phyloP scores from a whole-genome alignment of 148 eudicot species.

The Cornus suecica region DNA sequence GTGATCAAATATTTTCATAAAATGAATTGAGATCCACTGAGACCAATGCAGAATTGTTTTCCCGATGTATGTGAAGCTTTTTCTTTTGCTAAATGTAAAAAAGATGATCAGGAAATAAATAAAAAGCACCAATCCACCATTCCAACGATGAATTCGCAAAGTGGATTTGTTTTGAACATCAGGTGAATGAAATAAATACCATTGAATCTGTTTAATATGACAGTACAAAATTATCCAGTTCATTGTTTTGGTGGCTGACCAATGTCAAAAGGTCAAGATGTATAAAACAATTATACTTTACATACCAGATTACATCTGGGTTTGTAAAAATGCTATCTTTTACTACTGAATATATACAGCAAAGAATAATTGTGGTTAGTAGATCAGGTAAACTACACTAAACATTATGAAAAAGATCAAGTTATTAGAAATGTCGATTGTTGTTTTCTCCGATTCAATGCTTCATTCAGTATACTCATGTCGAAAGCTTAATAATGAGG shows the following conservation, averaged over 20 bases:
- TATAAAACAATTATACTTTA: background rate
- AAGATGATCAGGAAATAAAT: too few species aligned
- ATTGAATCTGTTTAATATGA: background rate
- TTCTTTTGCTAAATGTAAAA: too few species aligned
- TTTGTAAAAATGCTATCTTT: background rate
- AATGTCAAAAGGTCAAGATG: background rate
- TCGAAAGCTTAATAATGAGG: background rate
- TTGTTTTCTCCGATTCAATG: background rate
- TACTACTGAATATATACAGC: background rate
- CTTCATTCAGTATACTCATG: slow-evolving; percentile 12
- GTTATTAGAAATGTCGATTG: slow-evolving; percentile 11
- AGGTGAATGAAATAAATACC: too few species aligned
- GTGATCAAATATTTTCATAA: too few species aligned
- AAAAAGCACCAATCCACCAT: too few species aligned
- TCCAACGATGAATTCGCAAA: too few species aligned
- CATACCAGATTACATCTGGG: background rate
- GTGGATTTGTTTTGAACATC: too few species aligned
- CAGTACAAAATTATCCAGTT: background rate
- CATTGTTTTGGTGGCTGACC: background rate
- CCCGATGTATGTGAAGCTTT: too few species aligned
- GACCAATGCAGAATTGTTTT: too few species aligned
- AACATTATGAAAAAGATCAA: slow-evolving; percentile 13
- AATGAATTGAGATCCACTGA: too few species aligned
- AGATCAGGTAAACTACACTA: slow-evolving; percentile 8
- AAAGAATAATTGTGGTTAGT: background rate